A percentile compares a stretch with the other conserved stretches of the same genome.
Evolutionary conservation across 768 basidiomycete species (phyloP).

Genomic region (Sistotremastrum niveocremeum): DNA sequence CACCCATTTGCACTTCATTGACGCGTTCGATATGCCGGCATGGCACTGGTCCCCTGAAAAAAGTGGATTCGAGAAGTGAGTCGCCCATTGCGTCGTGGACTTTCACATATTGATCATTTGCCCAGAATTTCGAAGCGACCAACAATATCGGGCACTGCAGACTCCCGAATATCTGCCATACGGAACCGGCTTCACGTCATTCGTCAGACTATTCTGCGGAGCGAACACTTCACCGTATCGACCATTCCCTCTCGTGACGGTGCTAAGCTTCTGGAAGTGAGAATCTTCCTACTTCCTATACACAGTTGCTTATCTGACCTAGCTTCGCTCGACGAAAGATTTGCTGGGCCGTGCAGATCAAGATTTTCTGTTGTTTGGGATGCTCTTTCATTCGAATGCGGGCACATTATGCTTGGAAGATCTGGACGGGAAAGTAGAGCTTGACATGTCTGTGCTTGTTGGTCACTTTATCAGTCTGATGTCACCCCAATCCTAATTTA

Average conservation of each 20-base stretch:
- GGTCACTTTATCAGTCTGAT: conserved; percentile 12
- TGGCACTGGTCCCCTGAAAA: conserved; percentile 85
- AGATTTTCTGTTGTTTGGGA: conserved; percentile 85
- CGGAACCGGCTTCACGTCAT: conserved; percentile 84
- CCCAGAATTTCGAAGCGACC: conserved; percentile 38
- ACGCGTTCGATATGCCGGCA: conserved; percentile 91
- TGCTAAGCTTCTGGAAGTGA: conserved; percentile 75
- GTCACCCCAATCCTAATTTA: not conserved
- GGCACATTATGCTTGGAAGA: conserved; percentile 89
- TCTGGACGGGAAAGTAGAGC: conserved; percentile 75
- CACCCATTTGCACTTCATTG: conserved; percentile 67
- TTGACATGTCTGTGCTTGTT: conserved; percentile 83
- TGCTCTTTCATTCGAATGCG: conserved; percentile 82
- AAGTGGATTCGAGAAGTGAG: conserved; percentile 80
- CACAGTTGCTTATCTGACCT: conserved; percentile 3
- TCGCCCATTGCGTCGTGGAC: not conserved
- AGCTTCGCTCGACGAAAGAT: conserved; percentile 95
- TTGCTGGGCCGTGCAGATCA: conserved; percentile 81
- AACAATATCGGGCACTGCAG: conserved; percentile 71
- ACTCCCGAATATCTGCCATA: conserved; percentile 64
- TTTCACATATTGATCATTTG: conserved; percentile 4
- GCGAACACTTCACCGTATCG: conserved; percentile 96
- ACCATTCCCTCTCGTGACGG: conserved; percentile 83
- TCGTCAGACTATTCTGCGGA: conserved; percentile 83
- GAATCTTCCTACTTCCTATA: conserved; percentile 9